Percentiles rank a stretch among this genome's conserved stretches.
phyloP scores from a whole-genome alignment of 768 basidiomycete genomes.

The Boletus rubroflammeus region DNA sequence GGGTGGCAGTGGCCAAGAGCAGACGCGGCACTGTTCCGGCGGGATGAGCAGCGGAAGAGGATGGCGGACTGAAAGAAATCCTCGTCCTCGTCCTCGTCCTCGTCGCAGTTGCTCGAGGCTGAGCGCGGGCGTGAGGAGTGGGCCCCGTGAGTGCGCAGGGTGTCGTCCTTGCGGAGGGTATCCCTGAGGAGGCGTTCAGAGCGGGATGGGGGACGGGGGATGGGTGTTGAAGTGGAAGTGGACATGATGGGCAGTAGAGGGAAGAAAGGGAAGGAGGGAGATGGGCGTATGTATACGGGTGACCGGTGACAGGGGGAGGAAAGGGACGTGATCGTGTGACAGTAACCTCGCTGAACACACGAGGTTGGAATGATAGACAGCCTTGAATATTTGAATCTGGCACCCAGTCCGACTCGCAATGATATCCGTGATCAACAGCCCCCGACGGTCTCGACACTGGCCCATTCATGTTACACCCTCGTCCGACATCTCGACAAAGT shows the following conservation, averaged over 20 bases:
- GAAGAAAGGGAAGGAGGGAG: neutral
- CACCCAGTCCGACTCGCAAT: neutral
- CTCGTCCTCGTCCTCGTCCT: constrained; percentile 22
- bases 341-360: constrained; percentile 16
- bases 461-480: neutral
- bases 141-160: constrained; percentile 31
- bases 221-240: constrained; percentile 6
- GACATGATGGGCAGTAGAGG: constrained; percentile 15
- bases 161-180: constrained; percentile 49
- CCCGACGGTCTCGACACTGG: neutral
- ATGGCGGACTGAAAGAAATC: constrained; percentile 30
- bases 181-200: constrained; percentile 56
- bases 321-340: constrained; percentile 27
- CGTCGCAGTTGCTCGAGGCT: constrained; percentile 20
- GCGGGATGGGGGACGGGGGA: constrained; percentile 42
- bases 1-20: constrained; percentile 6
- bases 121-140: constrained; percentile 26
- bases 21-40: constrained; percentile 22
- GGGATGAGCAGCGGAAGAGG: constrained; percentile 21
- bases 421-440: neutral
- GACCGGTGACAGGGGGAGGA: constrained; percentile 20
- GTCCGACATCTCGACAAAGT: neutral
- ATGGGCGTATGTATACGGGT: constrained; percentile 21
- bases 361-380: constrained; percentile 2
- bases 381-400: no score